phyloP scores from a whole-genome alignment of 1,139 yeast genomes.

The Maudiozyma humilis region DNA sequence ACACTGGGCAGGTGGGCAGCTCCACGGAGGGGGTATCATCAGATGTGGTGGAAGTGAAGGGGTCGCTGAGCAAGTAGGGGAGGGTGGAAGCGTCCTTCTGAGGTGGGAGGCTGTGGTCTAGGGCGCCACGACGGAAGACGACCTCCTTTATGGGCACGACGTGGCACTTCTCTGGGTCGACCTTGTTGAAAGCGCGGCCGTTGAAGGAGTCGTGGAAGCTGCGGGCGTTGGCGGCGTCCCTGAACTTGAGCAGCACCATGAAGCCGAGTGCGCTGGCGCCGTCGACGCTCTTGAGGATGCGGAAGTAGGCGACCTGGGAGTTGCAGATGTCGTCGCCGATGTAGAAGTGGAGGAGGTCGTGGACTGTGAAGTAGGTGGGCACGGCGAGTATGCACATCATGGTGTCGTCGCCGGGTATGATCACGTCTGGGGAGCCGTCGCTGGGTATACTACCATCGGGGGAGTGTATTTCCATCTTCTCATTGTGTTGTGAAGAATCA shows the following conservation, averaged over 20 bases:
- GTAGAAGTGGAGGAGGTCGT: slow-evolving; percentile 61
- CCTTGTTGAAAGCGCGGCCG: slow-evolving; percentile 70
- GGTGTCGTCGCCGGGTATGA: slow-evolving; percentile 46
- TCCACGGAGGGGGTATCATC: slow-evolving; percentile 52
- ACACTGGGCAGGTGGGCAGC: slow-evolving; percentile 89
- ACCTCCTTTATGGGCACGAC: slow-evolving; percentile 63
- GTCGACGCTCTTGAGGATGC: slow-evolving; percentile 56
- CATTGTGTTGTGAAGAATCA: too few relatives aligned
- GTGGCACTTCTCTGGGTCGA: slow-evolving; percentile 86
- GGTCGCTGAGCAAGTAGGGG: slow-evolving; percentile 68
- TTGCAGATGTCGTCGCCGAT: slow-evolving; percentile 53
- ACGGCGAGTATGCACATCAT: slow-evolving; percentile 75
- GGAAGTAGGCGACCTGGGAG: slow-evolving; percentile 57
- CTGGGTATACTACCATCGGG: too few relatives aligned
- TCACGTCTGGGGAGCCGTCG: slow-evolving; percentile 14
- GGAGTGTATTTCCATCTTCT: too few relatives aligned
- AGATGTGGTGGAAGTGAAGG: slow-evolving; percentile 47
- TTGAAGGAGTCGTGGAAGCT: slow-evolving; percentile 59
- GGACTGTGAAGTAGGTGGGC: slow-evolving; percentile 81
- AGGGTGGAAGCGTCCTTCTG: slow-evolving; percentile 31
- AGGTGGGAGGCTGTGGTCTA: slow-evolving; percentile 6
- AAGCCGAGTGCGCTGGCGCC: slow-evolving; percentile 54
- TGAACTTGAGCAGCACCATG: slow-evolving; percentile 70
- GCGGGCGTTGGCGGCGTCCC: slow-evolving; percentile 46
- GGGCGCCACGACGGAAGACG: slow-evolving; percentile 28